phyloP scores from a whole-genome alignment of 2,329 filamentous ascomycete species.

The Aspergillus sp. region DNA sequence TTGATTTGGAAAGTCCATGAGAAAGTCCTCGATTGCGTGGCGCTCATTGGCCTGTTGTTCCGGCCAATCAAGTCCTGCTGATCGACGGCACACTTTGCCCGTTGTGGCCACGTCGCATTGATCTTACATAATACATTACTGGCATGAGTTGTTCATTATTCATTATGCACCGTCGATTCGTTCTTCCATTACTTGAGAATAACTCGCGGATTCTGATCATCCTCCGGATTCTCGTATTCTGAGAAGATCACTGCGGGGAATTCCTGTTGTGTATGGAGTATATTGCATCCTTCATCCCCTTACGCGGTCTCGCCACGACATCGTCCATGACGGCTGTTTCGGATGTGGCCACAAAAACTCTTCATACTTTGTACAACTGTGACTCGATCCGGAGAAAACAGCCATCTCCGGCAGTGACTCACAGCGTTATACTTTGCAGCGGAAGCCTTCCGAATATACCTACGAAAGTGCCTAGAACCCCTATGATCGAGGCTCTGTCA shows the following conservation, averaged over 20 bases:
- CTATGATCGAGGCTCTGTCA: no score
- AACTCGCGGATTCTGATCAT: no score
- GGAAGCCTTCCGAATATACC: no score
- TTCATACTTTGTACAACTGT: not conserved
- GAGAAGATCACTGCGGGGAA: no score
- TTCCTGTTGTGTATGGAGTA: not conserved
- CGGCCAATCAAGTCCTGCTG: not conserved
- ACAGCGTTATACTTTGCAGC: not conserved
- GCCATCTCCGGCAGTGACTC: not conserved
- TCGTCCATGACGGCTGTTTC: not conserved
- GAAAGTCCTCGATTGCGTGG: not conserved
- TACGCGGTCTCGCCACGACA: not conserved
- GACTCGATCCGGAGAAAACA: not conserved
- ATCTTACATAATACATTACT: not conserved
- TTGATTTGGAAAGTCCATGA: not conserved
- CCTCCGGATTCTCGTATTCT: no score
- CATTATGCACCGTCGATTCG: no score
- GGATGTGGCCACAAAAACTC: not conserved
- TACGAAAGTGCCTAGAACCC: no score
- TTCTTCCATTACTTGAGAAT: no score
- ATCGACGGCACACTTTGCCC: not conserved
- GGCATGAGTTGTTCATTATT: not conserved
- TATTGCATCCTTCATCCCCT: not conserved
- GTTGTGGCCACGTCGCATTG: not conserved
- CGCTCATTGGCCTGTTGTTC: not conserved